Conservation (phyloP, 768 basidiomycete species). For the Mycena indigotica region DNA sequence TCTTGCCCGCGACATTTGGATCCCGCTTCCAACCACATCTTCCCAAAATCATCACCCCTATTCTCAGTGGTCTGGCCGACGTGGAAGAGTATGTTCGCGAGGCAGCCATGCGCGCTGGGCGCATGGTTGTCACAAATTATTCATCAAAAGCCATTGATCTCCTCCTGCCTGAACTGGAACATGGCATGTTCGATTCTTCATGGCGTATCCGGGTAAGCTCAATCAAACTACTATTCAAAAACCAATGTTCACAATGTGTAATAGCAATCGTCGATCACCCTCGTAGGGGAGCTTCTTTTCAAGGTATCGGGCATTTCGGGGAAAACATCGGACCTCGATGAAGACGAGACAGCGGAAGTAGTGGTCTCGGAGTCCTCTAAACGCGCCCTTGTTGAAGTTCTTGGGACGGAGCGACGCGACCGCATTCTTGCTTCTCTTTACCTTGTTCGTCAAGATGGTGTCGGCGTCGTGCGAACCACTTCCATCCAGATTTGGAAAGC, state of each 20-base stretch:
- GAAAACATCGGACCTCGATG: conserved; percentile 77
- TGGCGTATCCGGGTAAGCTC: conserved; percentile 90
- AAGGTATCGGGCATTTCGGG: conserved; percentile 94
- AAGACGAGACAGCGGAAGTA: conserved; percentile 70
- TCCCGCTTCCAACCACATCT: conserved; percentile 95
- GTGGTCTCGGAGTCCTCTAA: conserved; percentile 76
- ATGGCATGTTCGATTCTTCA: conserved; percentile 89
- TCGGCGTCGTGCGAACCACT: conserved; percentile 84
- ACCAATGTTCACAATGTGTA: conserved; percentile 13
- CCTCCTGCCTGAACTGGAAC: conserved; percentile 90
- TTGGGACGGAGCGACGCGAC: conserved; percentile 87
- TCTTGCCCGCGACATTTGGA: conserved; percentile 93
- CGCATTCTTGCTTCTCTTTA: conserved; percentile 90
- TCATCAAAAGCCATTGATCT: conserved; percentile 90
- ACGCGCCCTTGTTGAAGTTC: conserved; percentile 81
- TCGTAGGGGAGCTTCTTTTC: conserved; percentile 95
- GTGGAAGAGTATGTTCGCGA: conserved; percentile 94
- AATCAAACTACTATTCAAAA: background rate
- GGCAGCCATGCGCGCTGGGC: conserved; percentile 96
- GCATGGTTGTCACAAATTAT: conserved; percentile 97
- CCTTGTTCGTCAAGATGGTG: conserved; percentile 90
- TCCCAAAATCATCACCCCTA: conserved; percentile 90
- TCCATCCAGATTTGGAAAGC: conserved; percentile 99
- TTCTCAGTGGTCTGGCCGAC: conserved; percentile 89
- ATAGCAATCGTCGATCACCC: conserved; percentile 92